Base-by-base conservation (phyloP, 1,284 basidiomycete species). In the Trametes polyzona region DNA sequence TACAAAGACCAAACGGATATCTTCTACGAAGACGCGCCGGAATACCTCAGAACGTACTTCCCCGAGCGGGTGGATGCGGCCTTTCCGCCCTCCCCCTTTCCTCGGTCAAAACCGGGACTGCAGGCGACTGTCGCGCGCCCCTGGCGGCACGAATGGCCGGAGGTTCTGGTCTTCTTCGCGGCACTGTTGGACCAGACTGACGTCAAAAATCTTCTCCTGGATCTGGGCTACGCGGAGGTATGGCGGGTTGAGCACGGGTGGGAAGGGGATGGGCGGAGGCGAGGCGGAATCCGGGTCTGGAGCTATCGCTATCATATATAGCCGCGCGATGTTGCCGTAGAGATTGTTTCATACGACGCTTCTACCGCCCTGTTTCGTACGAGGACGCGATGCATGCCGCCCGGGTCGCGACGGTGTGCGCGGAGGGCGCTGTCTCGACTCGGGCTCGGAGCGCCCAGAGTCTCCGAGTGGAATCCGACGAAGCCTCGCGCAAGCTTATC, bases 1-100 rank as follows among this genome's bases (percentile, higher is more conserved):
- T 96, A 97, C 72, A 77, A 73, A 52, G 95, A 96, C 67, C 92
- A 97, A 73, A 90, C 94, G 3, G 85, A 88, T 52, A 72, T 90
- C 8, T 98, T 98, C 74, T 98, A 92, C 71, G 73, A 76, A 9
- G 82, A 86, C 1, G 96, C 96, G 0, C 63, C 81, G 12, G 66
- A 69, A 3, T 97, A 96, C 69, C 74, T 96, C 12, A 65, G 64
- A 26, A 73, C 73, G 0, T 83, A 83, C 47, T 93, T 96, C 65
- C 92, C 93, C 1, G 47, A 65, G 2, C 40, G 55, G 3, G 89
- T 95, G 9, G 74, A 94, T 64, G 65, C 78, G 0, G 55, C 70
- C 0, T 95, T 93, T 66, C 92, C 91, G 1, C 74, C 78, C 10
- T 90, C 88, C 0, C 80, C 79, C 7, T 77, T 81, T 40, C 82